These are phyloP conservation scores for Nothophaeocryptopus gaeumannii DNA, from an alignment of 2,329 filamentous ascomycete genomes.

Conservation along the genomic window DNA sequence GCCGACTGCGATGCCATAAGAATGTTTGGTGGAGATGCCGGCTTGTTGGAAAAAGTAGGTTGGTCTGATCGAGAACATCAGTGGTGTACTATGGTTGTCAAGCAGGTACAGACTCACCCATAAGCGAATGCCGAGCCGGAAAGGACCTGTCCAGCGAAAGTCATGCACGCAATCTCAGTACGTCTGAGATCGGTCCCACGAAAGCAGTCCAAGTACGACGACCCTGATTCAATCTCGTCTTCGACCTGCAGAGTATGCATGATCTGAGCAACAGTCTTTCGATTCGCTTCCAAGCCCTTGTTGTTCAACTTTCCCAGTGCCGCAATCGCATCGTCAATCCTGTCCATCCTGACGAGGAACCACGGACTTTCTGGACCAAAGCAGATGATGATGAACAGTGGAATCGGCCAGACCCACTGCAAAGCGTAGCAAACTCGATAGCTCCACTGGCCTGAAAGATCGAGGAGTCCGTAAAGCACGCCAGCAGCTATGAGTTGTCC, in stretches of 20 bases:
- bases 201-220: constrained; percentile 39
- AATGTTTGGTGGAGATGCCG: constrained; percentile 29
- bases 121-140: constrained; percentile 34
- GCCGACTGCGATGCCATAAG: constrained; percentile 24
- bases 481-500: constrained; percentile 45
- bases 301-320: constrained; percentile 32
- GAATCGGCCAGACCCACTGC: constrained; percentile 37
- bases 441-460: constrained; percentile 31
- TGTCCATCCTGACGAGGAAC: constrained; percentile 33
- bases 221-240: constrained; percentile 36
- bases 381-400: constrained; percentile 26
- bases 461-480: constrained; percentile 27
- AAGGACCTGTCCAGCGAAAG: constrained; percentile 40
- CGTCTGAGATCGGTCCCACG: constrained; percentile 39
- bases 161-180: constrained; percentile 41
- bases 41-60: constrained; percentile 39
- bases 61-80: constrained; percentile 1
- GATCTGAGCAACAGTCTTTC: constrained; percentile 37
- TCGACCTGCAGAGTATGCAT: constrained; percentile 34
- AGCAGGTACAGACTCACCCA: not conserved
- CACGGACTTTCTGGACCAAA: constrained; percentile 34
- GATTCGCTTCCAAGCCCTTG: constrained; percentile 15
- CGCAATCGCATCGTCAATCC: constrained; percentile 32
- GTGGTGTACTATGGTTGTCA: not conserved
- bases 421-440: constrained; percentile 41